phyloP scores from a whole-genome alignment of 768 basidiomycete genomes.

The Rhizopogon vulgaris region DNA sequence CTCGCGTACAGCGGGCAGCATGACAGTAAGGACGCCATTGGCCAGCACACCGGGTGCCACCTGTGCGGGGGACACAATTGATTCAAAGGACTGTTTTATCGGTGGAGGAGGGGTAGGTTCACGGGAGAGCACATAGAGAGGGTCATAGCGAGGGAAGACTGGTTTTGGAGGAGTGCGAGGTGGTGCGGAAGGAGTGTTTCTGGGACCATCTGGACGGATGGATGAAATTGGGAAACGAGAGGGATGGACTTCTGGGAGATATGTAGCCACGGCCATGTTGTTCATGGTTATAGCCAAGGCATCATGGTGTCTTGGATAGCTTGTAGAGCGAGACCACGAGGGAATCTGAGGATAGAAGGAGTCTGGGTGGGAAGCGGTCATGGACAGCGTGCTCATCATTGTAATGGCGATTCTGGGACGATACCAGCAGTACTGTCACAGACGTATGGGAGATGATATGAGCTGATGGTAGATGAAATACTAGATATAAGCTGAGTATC shows the following conservation, averaged over 20 bases:
- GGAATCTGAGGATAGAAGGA: neutral
- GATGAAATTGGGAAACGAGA: constrained; percentile 33
- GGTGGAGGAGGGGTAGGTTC: constrained; percentile 13
- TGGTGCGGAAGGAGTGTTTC: constrained; percentile 11
- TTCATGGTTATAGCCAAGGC: constrained; percentile 1
- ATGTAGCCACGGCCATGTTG: neutral
- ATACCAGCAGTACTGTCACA: too few relatives aligned
- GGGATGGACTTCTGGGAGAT: neutral
- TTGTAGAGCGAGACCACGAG: neutral
- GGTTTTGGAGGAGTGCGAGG: constrained; percentile 18
- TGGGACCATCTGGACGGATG: constrained; percentile 27
- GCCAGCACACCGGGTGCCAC: constrained; percentile 31
- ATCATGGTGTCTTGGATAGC: neutral
- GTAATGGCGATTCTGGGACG: neutral
- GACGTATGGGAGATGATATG: neutral
- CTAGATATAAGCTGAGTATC: neutral
- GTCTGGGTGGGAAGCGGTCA: neutral
- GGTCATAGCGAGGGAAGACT: constrained; percentile 27
- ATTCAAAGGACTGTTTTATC: constrained; percentile 10
- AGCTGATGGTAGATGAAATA: neutral
- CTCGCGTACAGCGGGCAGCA: constrained; percentile 41
- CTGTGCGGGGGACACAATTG: constrained; percentile 14
- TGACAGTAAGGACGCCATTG: constrained; percentile 38
- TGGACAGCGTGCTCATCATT: neutral
- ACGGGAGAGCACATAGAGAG: constrained; percentile 22